phyloP scores from a whole-genome alignment of 2,329 filamentous ascomycete species.

The Chrysoporthe puriensis region DNA sequence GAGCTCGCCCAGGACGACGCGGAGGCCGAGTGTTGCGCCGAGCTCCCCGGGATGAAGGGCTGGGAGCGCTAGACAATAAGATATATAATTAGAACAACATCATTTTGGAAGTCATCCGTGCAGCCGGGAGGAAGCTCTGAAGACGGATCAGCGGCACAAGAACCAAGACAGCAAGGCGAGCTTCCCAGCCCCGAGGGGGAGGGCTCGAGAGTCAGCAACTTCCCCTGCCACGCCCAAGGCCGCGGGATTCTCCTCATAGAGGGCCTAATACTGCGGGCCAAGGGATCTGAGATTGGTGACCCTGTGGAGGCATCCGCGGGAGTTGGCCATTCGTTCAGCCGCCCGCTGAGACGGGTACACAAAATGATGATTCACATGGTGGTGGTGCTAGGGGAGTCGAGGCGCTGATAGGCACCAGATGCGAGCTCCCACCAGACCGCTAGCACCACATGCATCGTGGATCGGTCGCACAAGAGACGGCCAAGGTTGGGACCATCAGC shows the following conservation, averaged over 20 bases:
- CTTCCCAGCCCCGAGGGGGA: too few relatives aligned
- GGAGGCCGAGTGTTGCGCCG: conserved; percentile 12
- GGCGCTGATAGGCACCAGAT: not conserved
- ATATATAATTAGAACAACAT: not conserved
- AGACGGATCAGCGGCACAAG: not conserved
- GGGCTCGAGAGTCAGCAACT: not conserved
- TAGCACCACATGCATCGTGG: not conserved
- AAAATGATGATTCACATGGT: not conserved
- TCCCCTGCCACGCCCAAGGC: too few relatives aligned
- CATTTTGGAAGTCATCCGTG: not conserved
- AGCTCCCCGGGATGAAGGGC: conserved; percentile 3
- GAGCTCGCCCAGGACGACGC: not conserved
- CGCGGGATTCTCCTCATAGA: too few relatives aligned
- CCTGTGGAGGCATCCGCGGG: not conserved
- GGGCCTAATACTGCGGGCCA: not conserved
- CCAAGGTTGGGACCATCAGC: not conserved
- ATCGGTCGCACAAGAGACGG: not conserved
- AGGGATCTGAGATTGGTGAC: not conserved
- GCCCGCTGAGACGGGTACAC: not conserved
- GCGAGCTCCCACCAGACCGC: not conserved
- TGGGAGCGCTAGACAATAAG: not conserved
- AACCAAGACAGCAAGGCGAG: not conserved
- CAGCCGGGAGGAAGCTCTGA: not conserved
- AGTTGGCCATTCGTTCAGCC: not conserved
- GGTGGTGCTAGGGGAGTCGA: not conserved